Base-by-base conservation (phyloP, 2,329 filamentous ascomycete species). In the Chrysoporthe austroafricana region DNA sequence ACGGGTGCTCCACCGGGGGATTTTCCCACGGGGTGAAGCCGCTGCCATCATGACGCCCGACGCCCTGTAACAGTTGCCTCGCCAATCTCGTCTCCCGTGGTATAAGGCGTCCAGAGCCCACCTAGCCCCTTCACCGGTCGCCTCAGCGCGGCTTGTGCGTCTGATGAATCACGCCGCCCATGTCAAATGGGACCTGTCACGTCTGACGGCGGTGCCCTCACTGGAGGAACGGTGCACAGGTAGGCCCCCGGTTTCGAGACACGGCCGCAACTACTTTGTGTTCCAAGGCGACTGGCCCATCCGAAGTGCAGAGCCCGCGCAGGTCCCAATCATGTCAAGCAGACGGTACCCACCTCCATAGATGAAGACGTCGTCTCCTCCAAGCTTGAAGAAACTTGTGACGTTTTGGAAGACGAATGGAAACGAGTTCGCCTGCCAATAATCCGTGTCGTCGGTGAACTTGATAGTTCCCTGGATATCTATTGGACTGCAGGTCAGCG, bases 341-440 rank as follows among this genome's bases (percentile, higher is more conserved):
- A 42, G 11, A 67, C 2, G 16, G 70, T 64, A 72, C 71, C 60
- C 62, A 59, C 85, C 86, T 26, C 88, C 89, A 70, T 89, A 91
- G 66, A 91, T 82, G 69, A 89, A 88, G 36, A 91, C 87, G 72
- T 91, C 88, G 26, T 84, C 79, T 42, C 90, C 90, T 52, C 89
- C 89, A 48, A 90, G 82, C 74, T 88, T 84, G 82, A 89, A 91
- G 80, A 91, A 91, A 1, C 86, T 86, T 0, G 86, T 88, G 5
- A 85, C 83, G 71, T 91, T 90, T 71, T 91, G 89, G 78, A 86
- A 91, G 16, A 80, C 79, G 54, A 89, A 88, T 50, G 79, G 81
- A 81, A 91, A 91, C 34, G 83, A 80, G 73, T 90, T 83, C 34
- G 81, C 82, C 76, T 90, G 85, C 89, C 89, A 91, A 78, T 90